Evolutionary conservation across 805 yeast genomes (phyloP), one percentile per base, ranked within the genome.

Genomic region (Teunomyces kruisii): DNA sequence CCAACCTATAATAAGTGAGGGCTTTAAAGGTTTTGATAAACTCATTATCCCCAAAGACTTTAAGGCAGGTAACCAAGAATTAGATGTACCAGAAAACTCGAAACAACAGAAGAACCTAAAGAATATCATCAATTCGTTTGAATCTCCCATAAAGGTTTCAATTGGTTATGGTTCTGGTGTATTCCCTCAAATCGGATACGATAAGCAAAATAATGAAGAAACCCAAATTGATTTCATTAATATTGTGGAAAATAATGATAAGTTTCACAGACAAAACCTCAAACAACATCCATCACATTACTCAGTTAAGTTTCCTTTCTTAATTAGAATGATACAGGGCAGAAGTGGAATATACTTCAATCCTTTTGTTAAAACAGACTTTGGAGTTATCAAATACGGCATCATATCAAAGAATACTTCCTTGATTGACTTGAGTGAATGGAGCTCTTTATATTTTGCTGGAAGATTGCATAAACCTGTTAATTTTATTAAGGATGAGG

Each of bases 131-230:
- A 64, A 78, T 64, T 68, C 72, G 38, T 88, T 88, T 63, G 69
- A 80, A 33, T 85, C 92, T 1, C 91, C 94, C 0, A 78, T 89
- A 10, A 70, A 81, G 43, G 86, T 80, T 55, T 84, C 96, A 1
- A 87, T 92, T 65, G 99, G 97, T 0, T 92, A 92, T 64, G 99
- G 99, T 2, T 86, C 96, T 6, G 96, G 96, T 4, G 96, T 94
- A 1, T 87, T 94, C 56, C 75, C 80, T 30, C 99, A 92, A 62
- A 56, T 54, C 1, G 69, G 72, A 4, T 75, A 78, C 51, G 39
- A 39, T 8, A 27, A 41, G 24, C 74, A 75, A 29, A 36, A 27
- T 16, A 8, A 27, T 15, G 37, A 42, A n/a, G 44, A 37, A 12
- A 84, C 90, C 0, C 98, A 94, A 62, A 79, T 88, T 9, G 99